Conservation (phyloP, 2,329 filamentous ascomycete species). For the Colletotrichum liaoningense region DNA sequence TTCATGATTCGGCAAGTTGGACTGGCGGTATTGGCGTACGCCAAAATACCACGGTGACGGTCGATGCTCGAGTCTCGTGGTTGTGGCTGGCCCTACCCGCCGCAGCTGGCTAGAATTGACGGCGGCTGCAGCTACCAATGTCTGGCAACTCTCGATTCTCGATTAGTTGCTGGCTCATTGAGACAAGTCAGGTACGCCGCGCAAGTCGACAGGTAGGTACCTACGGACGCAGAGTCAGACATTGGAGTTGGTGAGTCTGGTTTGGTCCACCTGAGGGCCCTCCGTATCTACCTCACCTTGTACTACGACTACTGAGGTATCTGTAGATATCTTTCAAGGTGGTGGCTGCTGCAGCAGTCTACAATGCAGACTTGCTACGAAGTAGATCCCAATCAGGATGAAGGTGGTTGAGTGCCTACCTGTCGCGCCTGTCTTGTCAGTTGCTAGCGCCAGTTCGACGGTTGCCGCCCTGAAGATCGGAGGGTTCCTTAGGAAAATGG, state of each 20-base stretch:
- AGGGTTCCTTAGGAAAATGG: background rate
- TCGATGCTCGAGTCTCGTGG: conserved; percentile 27
- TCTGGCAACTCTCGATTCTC: background rate
- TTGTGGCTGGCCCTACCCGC: conserved; percentile 28
- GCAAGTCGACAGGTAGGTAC: background rate
- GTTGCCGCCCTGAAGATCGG: background rate
- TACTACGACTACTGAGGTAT: no score
- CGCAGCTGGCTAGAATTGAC: background rate
- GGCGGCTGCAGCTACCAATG: background rate
- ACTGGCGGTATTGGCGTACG: conserved; percentile 6
- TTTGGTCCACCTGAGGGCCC: no score
- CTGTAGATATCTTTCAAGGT: background rate
- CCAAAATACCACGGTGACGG: conserved; percentile 16
- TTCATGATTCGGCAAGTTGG: background rate
- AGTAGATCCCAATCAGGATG: background rate
- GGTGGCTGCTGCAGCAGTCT: background rate
- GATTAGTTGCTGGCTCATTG: background rate
- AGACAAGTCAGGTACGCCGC: background rate
- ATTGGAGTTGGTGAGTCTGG: no score
- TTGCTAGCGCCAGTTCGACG: background rate
- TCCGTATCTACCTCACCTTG: no score
- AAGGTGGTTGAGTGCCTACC: background rate
- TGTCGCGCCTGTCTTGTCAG: background rate
- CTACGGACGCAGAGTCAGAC: no score
- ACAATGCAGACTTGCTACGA: background rate